phyloP scores from a whole-genome alignment of 257 asterid species.

The Apocynum venetum region DNA sequence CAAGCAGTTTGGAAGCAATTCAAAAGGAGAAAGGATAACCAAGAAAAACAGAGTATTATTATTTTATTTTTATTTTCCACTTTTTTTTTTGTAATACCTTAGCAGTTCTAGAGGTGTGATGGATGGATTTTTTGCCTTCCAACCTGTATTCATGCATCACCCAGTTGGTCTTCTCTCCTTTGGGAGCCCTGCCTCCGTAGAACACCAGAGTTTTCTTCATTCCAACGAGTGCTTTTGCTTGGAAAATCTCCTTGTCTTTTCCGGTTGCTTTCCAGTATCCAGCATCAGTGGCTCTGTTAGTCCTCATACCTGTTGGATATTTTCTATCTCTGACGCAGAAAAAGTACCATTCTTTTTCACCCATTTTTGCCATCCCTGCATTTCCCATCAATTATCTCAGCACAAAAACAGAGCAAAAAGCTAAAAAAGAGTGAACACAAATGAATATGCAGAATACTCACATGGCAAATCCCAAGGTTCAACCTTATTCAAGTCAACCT shows the following conservation, averaged over 20 bases:
- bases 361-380: constrained; percentile 71
- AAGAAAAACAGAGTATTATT: neutral
- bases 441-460: constrained; percentile 16
- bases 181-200: constrained; percentile 82
- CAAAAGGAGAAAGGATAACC: neutral
- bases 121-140: constrained; percentile 47
- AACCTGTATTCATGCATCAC: constrained; percentile 76
- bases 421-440: neutral
- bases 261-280: constrained; percentile 97
- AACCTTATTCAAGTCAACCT: constrained; percentile 76
- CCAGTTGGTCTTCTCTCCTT: constrained; percentile 80
- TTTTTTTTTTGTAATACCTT: constrained; percentile 31
- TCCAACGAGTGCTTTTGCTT: constrained; percentile 59
- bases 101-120: constrained; percentile 28
- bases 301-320: constrained; percentile 77
- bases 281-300: constrained; percentile 71
- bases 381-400: neutral
- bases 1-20: too few relatives aligned
- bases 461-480: constrained; percentile 96
- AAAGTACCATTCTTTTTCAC: constrained; percentile 86
- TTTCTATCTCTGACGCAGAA: constrained; percentile 76
- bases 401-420: neutral
- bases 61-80: too few relatives aligned
- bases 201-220: constrained; percentile 86
- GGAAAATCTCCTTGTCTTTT: constrained; percentile 70